Evolutionary conservation across 148 eudicot genomes (phyloP).

Genomic region (Dysphania ambrosioides): DNA sequence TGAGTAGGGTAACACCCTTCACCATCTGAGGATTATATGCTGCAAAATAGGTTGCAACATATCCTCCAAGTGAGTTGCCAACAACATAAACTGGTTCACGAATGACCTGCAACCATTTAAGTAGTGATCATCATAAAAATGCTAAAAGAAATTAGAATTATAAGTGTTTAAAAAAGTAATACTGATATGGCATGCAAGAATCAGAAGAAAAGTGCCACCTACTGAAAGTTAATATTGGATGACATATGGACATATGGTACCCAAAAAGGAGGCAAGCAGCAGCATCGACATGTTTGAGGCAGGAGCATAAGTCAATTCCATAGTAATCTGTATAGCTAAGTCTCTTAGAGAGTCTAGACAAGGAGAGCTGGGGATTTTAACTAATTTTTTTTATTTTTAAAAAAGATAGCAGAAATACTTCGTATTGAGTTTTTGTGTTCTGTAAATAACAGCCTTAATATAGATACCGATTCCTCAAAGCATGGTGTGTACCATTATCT

Average conservation of each 20-base stretch:
- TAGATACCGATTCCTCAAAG: not conserved
- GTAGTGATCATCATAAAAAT: not conserved
- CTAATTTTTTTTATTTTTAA: not conserved
- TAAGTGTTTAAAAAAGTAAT: not conserved
- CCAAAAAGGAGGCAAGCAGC: not conserved
- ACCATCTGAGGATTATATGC: constrained; percentile 70
- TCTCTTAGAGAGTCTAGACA: not conserved
- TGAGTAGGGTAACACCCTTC: constrained; percentile 85
- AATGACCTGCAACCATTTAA: constrained; percentile 57
- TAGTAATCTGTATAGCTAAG: not conserved
- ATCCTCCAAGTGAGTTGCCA: constrained; percentile 98
- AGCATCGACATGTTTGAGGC: not conserved
- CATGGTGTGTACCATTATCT: not conserved
- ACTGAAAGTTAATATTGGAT: not conserved
- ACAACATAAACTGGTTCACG: constrained; percentile 88
- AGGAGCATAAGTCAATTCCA: not conserved
- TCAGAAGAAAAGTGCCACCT: not conserved
- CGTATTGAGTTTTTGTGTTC: not conserved
- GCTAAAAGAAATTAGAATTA: not conserved
- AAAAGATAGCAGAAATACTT: too few species aligned
- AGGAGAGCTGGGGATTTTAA: not conserved
- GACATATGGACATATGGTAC: not conserved
- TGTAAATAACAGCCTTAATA: not conserved
- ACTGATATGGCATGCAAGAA: not conserved
- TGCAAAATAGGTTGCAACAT: constrained; percentile 82